phyloP scores from a whole-genome alignment of 2,329 filamentous ascomycete species.

The Phaeosphaeriaceae sp. region DNA sequence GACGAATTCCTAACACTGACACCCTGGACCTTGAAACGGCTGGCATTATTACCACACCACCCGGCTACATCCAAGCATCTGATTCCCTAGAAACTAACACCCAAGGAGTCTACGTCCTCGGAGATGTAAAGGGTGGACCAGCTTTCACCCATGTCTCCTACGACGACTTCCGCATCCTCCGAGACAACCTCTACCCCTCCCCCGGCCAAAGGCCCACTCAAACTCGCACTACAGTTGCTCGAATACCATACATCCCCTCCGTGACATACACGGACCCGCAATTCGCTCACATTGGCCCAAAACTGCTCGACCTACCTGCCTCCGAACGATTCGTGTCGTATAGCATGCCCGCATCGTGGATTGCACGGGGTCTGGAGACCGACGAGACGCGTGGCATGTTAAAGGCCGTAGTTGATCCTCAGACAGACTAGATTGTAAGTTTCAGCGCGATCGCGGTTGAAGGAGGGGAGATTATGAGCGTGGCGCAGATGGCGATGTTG shows the following conservation, averaged over 20 bases:
- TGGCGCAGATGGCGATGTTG: slow-evolving; percentile 52
- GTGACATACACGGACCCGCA: slow-evolving; percentile 62
- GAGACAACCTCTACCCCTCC: slow-evolving; percentile 51
- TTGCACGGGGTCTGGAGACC: slow-evolving; percentile 60
- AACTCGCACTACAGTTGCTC: slow-evolving; percentile 18
- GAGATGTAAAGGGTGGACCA: slow-evolving; percentile 60
- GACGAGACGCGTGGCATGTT: slow-evolving; percentile 60
- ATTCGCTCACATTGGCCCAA: slow-evolving; percentile 59
- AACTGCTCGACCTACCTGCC: slow-evolving; percentile 49
- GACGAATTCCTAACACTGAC: slow-evolving; percentile 59
- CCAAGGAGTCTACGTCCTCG: slow-evolving; percentile 56
- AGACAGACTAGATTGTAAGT: slow-evolving; percentile 58
- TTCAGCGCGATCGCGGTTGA: slow-evolving; percentile 61
- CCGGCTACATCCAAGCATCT: slow-evolving; percentile 55
- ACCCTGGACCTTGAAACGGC: slow-evolving; percentile 51
- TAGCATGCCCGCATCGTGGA: slow-evolving; percentile 59
- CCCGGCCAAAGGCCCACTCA: not conserved
- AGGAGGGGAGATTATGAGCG: slow-evolving; percentile 61
- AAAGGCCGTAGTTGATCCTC: slow-evolving; percentile 59
- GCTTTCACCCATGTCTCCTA: slow-evolving; percentile 65
- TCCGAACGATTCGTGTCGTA: slow-evolving; percentile 5
- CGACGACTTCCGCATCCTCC: slow-evolving; percentile 62
- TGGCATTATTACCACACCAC: slow-evolving; percentile 50
- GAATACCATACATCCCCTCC: slow-evolving; percentile 50
- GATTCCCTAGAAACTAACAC: slow-evolving; percentile 54